Conservation (phyloP, 257 asterid genomes). For the Eucommia ulmoides region DNA sequence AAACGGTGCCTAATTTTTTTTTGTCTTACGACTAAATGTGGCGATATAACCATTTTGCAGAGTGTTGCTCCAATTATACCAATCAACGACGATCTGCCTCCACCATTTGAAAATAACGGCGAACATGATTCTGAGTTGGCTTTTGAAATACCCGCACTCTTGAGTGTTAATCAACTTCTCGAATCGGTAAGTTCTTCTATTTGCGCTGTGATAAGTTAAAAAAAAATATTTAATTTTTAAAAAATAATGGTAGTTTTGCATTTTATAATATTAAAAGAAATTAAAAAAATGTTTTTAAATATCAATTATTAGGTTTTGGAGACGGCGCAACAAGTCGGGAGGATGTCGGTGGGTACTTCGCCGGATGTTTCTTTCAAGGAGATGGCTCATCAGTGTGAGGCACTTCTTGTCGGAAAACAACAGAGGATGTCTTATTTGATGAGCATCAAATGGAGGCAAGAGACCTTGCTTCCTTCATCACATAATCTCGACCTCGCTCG, state of each 20-base stretch:
- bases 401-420: slow-evolving; percentile 63
- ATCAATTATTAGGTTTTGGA: slow-evolving; percentile 64
- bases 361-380: slow-evolving; percentile 63
- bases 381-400: slow-evolving; percentile 68
- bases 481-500: slow-evolving; percentile 24
- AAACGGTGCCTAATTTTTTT: too few species aligned
- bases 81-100: slow-evolving; percentile 35
- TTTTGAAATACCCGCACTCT: slow-evolving; percentile 44
- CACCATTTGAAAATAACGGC: slow-evolving; percentile 25
- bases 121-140: slow-evolving; percentile 29
- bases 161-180: slow-evolving; percentile 82
- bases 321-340: slow-evolving; percentile 64
- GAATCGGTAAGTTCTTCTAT: slow-evolving; percentile 73
- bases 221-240: too few species aligned
- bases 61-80: slow-evolving; percentile 26
- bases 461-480: slow-evolving; percentile 34
- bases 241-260: not conserved
- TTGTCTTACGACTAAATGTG: not conserved
- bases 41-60: slow-evolving; percentile 28
- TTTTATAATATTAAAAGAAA: not conserved
- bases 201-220: not conserved
- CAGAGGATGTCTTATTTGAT: slow-evolving; percentile 67
- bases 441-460: slow-evolving; percentile 31
- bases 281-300: not conserved
- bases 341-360: slow-evolving; percentile 56